Conservation (phyloP, 2,329 filamentous ascomycete species). For the Colletotrichum chrysophilum region DNA sequence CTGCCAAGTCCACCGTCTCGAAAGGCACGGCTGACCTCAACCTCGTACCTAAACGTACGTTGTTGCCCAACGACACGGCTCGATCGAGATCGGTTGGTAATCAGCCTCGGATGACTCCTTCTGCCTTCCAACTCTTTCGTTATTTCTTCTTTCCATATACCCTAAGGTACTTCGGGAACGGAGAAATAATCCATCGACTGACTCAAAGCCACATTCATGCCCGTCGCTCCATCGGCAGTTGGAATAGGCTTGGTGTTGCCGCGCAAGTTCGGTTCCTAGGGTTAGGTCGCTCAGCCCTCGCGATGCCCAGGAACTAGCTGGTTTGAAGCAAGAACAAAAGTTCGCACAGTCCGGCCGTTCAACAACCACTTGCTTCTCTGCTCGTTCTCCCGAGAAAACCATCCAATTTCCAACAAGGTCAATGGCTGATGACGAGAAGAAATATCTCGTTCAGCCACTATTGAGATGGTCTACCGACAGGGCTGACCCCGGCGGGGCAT, state of each 20-base stretch:
- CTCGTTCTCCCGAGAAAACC: background rate
- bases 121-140: background rate
- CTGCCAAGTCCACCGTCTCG: background rate
- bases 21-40: constrained; percentile 12
- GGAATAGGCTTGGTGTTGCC: background rate
- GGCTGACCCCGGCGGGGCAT: constrained; percentile 24
- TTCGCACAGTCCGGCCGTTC: background rate
- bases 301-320: background rate
- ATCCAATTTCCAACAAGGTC: constrained; percentile 20
- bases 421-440: constrained; percentile 11
- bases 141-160: background rate
- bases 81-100: constrained; percentile 4
- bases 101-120: background rate
- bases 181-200: background rate
- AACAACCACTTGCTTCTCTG: background rate
- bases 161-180: background rate
- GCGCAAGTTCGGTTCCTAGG: background rate
- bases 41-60: constrained; percentile 11
- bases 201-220: constrained; percentile 18
- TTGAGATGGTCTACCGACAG: constrained; percentile 12
- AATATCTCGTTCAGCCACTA: constrained; percentile 10
- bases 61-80: constrained; percentile 13
- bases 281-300: background rate
- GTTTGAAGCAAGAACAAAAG: background rate
- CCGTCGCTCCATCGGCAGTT: background rate